Evolutionary conservation across 352 stramenopile genomes (phyloP).

Genomic region (Globisporangium paroecandrum): DNA sequence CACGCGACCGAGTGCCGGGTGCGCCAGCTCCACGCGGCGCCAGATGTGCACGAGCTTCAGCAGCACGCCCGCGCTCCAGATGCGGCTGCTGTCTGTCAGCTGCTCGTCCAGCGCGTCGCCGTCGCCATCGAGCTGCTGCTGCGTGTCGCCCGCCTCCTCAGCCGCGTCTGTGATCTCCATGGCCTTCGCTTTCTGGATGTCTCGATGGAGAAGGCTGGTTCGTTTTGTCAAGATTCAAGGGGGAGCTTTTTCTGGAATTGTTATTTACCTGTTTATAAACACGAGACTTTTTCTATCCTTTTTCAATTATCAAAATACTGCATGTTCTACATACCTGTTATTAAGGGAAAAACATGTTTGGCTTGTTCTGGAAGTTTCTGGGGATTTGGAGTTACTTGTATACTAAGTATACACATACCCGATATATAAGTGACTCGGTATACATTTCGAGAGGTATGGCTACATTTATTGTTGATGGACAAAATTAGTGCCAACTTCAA

Average conservation of each 20-base stretch:
- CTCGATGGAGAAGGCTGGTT: too few species aligned
- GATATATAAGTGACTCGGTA: neutral
- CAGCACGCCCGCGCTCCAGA: slow-evolving; percentile 50
- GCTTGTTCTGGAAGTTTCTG: neutral
- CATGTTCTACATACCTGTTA: neutral
- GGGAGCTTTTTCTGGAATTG: too few species aligned
- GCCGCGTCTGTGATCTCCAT: neutral
- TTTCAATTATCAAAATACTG: too few species aligned
- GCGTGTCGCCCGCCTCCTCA: neutral
- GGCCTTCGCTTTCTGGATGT: too few species aligned
- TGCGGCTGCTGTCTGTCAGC: slow-evolving; percentile 42
- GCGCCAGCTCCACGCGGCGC: slow-evolving; percentile 33
- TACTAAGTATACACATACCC: neutral
- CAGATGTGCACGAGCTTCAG: slow-evolving; percentile 58
- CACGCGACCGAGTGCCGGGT: slow-evolving; percentile 35
- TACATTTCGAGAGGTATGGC: slow-evolving; percentile 1
- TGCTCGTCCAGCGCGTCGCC: slow-evolving; percentile 21
- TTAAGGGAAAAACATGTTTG: neutral
- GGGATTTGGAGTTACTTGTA: neutral
- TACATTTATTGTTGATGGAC: neutral
- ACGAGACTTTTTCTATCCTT: too few species aligned
- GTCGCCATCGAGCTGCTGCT: slow-evolving; percentile 7
- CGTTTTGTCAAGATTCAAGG: too few species aligned
- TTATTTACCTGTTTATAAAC: too few species aligned
- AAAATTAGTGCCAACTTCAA: slow-evolving; percentile 7